Base-by-base conservation (phyloP, 352 stramenopile species). In the Phytopythium delawarense region DNA sequence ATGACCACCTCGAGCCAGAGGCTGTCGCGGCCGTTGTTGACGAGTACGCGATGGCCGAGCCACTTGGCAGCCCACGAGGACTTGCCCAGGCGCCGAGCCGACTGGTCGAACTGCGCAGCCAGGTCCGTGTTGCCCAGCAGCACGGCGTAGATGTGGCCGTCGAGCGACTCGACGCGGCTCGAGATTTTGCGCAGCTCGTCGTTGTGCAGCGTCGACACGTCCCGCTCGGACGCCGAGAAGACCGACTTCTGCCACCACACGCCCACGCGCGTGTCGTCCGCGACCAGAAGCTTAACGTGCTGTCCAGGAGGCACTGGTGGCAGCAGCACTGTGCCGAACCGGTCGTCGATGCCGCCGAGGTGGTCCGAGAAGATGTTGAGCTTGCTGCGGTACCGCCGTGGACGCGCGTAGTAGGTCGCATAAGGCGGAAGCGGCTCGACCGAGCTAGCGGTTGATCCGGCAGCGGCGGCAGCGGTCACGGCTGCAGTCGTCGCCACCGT, bases 21-120 rank as follows among this genome's bases (percentile, higher is more conserved):
- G 11, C 72, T 85, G 59, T 91, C 82, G 39, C 87, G 86, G 34
- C 76, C 75, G 34, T 86, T 87, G 56, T 91, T 91, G n/a, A 87
- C 73, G 0, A 91, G 67, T 25, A 91, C 35, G 0, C 77, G 63
- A 20, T 89, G 80, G 2, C 78, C 78, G 9, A 86, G 62, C 75
- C 70, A 88, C 61, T 89, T 88, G 4, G 65, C 30, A 30, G 86
- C 53, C 2, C 70, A 70, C 7, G 64, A 73, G 28, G 69, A 65
- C 45, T 70, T 72, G 4, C 71, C 75, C 52, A 82, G 74, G 13
- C 70, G 64, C 9, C 72, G 57, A n/a, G 72, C 42, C n/a, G 37
- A 60, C 21, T 20, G 21, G 35, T 60, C 54, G 25, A 60, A 50
- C 54, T 60, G 54, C 5, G 54, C 39, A 1, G 54, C 35, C 28